Percentiles rank a stretch among this genome's conserved stretches.
These are phyloP conservation scores for Asterochloris erici DNA, from an alignment of 139 green algal species.

Conservation along the genomic window DNA sequence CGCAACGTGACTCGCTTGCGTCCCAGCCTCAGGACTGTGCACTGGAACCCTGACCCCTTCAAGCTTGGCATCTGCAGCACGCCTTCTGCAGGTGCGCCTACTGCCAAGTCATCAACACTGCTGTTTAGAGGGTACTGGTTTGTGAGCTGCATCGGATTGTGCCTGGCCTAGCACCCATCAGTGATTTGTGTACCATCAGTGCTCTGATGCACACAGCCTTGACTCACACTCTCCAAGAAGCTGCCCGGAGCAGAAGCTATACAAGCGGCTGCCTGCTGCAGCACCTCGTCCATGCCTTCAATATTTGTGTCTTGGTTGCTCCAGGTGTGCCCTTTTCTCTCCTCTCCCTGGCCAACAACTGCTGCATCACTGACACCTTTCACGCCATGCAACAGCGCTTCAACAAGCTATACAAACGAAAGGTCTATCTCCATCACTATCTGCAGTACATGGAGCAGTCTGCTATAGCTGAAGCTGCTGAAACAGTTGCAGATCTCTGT, in stretches of 20 bases:
- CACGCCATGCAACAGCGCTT: constrained; percentile 57
- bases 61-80: constrained; percentile 70
- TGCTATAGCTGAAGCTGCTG: background rate
- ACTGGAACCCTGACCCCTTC: constrained; percentile 79
- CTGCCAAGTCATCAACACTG: too few relatives aligned
- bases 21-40: constrained; percentile 56
- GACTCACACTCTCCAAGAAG: too few relatives aligned
- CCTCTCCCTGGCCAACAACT: constrained; percentile 76
- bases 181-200: too few relatives aligned
- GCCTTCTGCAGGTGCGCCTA: constrained; percentile 47
- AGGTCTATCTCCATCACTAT: constrained; percentile 27
- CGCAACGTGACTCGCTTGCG: constrained; percentile 60
- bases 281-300: background rate
- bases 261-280: background rate
- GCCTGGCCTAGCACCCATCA: too few relatives aligned
- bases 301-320: background rate
- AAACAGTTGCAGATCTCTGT: background rate
- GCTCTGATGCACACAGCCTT: too few relatives aligned
- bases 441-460: constrained; percentile 14
- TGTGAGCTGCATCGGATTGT: too few relatives aligned
- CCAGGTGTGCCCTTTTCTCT: constrained; percentile 54
- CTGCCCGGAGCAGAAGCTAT: too few relatives aligned
- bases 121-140: too few relatives aligned
- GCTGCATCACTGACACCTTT: constrained; percentile 59
- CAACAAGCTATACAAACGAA: constrained; percentile 47